These are phyloP conservation scores for Eragrostis tef DNA, from an alignment of 202 grass and related monocot species.

Conservation along the genomic window DNA sequence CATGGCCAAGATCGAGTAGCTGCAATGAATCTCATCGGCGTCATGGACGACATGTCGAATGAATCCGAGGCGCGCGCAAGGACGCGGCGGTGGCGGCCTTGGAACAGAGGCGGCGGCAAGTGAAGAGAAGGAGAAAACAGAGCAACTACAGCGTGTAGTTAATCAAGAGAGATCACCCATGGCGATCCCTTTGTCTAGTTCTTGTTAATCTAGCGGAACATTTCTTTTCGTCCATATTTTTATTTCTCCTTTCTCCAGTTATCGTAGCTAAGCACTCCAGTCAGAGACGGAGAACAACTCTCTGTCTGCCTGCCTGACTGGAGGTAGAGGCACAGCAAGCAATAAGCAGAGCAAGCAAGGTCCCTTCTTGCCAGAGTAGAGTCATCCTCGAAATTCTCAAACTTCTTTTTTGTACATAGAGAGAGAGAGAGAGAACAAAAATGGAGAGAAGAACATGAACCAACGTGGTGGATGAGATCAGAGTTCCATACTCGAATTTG, in stretches of 20 bases:
- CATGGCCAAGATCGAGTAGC: conserved; percentile 77
- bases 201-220: conserved; percentile 19
- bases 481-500: neutral
- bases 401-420: conserved; percentile 50
- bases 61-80: too few relatives aligned
- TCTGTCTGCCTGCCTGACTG: neutral
- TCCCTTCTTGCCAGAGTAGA: neutral
- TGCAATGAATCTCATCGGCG: neutral
- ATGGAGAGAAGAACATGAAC: neutral
- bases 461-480: neutral
- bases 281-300: neutral
- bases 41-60: neutral
- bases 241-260: neutral
- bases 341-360: neutral
- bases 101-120: conserved; percentile 32
- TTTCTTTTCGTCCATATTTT: neutral
- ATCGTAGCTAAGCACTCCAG: neutral
- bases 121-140: conserved; percentile 31
- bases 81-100: neutral
- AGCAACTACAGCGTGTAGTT: neutral
- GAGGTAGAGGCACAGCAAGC: neutral
- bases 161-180: conserved; percentile 36
- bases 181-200: conserved; percentile 18
- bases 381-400: conserved; percentile 32
- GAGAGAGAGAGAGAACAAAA: conserved; percentile 13